Base-by-base conservation (phyloP, 2,329 filamentous ascomycete genomes). In the Fusarium marasasianum region DNA sequence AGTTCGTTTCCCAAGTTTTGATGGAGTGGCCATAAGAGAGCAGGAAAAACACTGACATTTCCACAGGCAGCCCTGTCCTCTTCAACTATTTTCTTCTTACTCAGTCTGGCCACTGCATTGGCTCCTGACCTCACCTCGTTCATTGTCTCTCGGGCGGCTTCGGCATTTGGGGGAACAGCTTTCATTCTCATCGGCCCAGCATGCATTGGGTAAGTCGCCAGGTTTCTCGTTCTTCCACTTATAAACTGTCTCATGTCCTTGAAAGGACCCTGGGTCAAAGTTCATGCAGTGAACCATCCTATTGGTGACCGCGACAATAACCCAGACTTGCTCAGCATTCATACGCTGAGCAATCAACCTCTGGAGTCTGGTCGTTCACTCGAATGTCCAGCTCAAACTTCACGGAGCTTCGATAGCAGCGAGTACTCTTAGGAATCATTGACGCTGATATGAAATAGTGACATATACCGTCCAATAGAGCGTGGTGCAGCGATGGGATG, bases 81-180 rank as follows among this genome's bases (percentile, higher is more conserved):
- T 15, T 88, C 90, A 1, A 80, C 87, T 1, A 83, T 93, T 3
- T 94, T 95, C 81, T 89, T 91, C 57, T 85, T 85, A 3, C 92
- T 93, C 76, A 93, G 90, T n/a, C 85, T 94, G 37, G 93, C 91
- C 35, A 93, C 92, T 1, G 92, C 93, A 0, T 81, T 95, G 18
- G 88, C 93, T 8, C 92, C 93, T 0, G 92, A 94, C 73, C 83
- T 96, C 26, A 88, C 87, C 3, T 84, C 89, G 0, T 96, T 94
- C 80, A 94, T 93, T 79, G 85, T 94, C 57, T 94, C 95, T 78
- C 89, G 93, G 12, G 89, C 93, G 53, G 84, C 94, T 35, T 93
- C 92, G 2, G 93, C 92, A 0, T 92, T 94, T 76, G 91, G 93
- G 82, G 93, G 93, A 20, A 94, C 92, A 0, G 89, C 91, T 0